Base-by-base conservation (phyloP, 2,329 filamentous ascomycete genomes). In the Amesomyces nigricolor region DNA sequence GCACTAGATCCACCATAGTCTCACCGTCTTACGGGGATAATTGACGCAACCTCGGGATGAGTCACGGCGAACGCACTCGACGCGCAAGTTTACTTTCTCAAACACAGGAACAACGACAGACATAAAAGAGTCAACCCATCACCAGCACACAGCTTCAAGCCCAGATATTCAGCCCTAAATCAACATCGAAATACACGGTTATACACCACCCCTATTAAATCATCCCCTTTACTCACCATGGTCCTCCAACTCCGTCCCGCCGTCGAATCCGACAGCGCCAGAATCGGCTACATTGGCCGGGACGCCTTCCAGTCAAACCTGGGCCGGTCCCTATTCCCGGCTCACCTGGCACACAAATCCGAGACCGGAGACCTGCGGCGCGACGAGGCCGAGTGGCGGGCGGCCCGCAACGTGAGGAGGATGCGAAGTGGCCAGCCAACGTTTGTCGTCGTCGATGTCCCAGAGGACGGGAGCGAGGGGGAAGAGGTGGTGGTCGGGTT, bases 221-320 rank as follows among this genome's bases (percentile, higher is more conserved):
- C 32, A 10, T 7, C 32, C 3, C 32, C 16, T 43, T 22, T 5
- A 11, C 17, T 14, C 26, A 30, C 11, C 16, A 68, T 68, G 66
- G 50, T 66, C 11, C 58, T 67, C 32, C 47, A 46, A 5, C 42
- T 68, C 45, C 63, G 66, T 16, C 59, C 48, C 17, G 64, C 66
- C 26, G 62, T 53, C 13, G 58, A 63, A 42, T 60, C 59, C 42
- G 67, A 69, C 37, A 50, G 59, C n/a, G 51, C 54, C 9, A 55
- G 54, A n/a, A 62, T 68, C 42, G 66, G 61, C n/a, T 51, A 53
- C 35, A 58, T 69, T 47, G 62, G 57, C 40, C 32, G 17, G 9
- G 60, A 58, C 17, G 64, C 65, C 9, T 69, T 68, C 53, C 46
- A 30, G 11, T 45, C 54, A 32, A 51, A 54, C 4, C 6, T 62